Evolutionary conservation across 257 asterid species (phyloP), one percentile per base, ranked within the genome.

Genomic region (Rubia yunnanensis): DNA sequence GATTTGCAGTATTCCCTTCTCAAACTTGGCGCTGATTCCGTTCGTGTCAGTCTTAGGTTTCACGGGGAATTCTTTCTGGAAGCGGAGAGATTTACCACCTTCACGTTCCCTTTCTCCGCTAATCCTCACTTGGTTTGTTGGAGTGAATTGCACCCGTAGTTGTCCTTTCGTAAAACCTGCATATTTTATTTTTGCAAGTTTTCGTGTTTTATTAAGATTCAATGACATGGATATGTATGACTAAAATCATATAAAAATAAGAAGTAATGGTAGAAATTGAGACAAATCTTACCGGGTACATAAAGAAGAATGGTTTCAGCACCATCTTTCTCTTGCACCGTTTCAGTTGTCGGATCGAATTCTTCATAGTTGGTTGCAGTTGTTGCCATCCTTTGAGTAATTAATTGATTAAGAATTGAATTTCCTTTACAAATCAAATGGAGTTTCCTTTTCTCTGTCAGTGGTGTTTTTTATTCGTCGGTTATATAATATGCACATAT

Each of bases 131-230:
- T 23, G 39, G 44, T 82, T 76, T 10, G 78, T n/a, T 52, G 52
- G 54, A 9, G 77, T 73, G n/a, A 88, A 74, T 31, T 84, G 89
- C 66, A 83, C 87, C 69, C 73, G 79, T 44, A 91, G 52, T 35
- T 86, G 77, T 18, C 86, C 96, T 66, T 76, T 85, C 18, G 41
- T 70, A 78, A 84, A 91, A 32, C 79, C 95, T 90, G 84, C 34
- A 56, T n/a, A 53, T 26, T 13, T 57, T 10, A 13, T 52, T 56
- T 35, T 27, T 5, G 31, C 22, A 44, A 28, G 14, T 24, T 68
- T 9, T 57, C n/a, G n/a, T 3, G 13, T 1, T 8, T 26, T 36
- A 44, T 7, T 1, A 14, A n/a, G n/a, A n/a, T n/a, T n/a, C n/a
- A n/a, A n/a, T n/a, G n/a, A n/a, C n/a, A n/a, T n/a, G n/a, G n/a